phyloP scores from a whole-genome alignment of 331 rosid species.

The Quercus lobata region DNA sequence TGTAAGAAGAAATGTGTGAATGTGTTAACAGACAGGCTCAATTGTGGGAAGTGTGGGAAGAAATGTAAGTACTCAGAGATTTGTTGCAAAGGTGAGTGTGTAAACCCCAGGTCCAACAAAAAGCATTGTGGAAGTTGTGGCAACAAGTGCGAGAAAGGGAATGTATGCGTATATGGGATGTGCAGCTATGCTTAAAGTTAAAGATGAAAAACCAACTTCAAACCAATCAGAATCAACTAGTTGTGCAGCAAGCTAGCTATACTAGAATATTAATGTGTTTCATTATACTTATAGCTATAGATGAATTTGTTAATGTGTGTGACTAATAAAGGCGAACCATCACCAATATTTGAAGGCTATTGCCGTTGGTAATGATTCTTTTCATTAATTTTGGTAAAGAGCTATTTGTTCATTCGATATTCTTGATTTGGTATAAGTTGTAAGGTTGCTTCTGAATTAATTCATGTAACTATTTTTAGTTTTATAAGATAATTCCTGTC shows the following conservation, averaged over 20 bases:
- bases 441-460: neutral
- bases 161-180: constrained; percentile 46
- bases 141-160: constrained; percentile 49
- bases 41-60: constrained; percentile 66
- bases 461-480: neutral
- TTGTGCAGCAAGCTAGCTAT: neutral
- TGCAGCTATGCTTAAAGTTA: constrained; percentile 49
- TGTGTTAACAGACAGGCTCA: constrained; percentile 40
- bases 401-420: neutral
- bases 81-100: constrained; percentile 64
- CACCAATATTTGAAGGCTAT: constrained; percentile 1
- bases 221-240: neutral
- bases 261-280: neutral
- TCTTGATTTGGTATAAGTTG: neutral
- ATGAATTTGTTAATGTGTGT: neutral
- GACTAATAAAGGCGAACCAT: constrained; percentile 10
- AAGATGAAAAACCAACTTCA: neutral
- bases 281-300: neutral
- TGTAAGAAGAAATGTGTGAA: constrained; percentile 58
- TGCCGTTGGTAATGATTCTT: neutral
- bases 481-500: neutral
- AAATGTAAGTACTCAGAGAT: constrained; percentile 53
- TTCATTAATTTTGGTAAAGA: neutral
- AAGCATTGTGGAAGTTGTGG: constrained; percentile 56
- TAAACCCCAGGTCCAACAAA: constrained; percentile 35